These are phyloP conservation scores for Fusarium longipes DNA, from an alignment of 2,329 filamentous ascomycete genomes.

Conservation along the genomic window DNA sequence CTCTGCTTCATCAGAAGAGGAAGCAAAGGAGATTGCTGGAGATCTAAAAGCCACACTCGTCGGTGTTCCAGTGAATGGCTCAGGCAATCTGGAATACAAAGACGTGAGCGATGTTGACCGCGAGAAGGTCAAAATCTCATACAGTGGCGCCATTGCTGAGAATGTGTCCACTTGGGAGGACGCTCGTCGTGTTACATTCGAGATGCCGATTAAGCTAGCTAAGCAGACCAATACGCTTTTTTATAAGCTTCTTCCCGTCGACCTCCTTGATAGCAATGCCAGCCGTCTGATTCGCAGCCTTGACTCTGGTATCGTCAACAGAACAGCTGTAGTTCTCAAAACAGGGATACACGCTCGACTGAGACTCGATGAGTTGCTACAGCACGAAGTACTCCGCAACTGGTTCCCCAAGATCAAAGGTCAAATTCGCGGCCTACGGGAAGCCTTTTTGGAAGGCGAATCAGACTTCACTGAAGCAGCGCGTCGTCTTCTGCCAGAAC, in stretches of 20 bases:
- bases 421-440: background rate
- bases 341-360: background rate
- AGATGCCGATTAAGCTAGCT: slow-evolving; percentile 1
- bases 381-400: background rate
- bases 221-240: slow-evolving; percentile 2
- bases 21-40: background rate
- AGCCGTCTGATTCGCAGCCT: slow-evolving; percentile 1
- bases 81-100: background rate
- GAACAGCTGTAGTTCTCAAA: slow-evolving; percentile 1
- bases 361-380: background rate
- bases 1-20: background rate
- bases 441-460: background rate
- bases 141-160: slow-evolving; percentile 2
- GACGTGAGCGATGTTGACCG: background rate
- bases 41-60: background rate
- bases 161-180: slow-evolving; percentile 5
- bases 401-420: background rate
- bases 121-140: slow-evolving; percentile 3
- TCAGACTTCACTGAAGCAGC: background rate
- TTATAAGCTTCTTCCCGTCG: background rate
- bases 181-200: background rate
- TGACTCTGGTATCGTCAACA: background rate
- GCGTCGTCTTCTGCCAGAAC: background rate
- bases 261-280: background rate
- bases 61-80: background rate